Evolutionary conservation across 768 basidiomycete genomes (phyloP), one percentile per base, ranked within the genome.

Genomic region (Tylopilus sp.): DNA sequence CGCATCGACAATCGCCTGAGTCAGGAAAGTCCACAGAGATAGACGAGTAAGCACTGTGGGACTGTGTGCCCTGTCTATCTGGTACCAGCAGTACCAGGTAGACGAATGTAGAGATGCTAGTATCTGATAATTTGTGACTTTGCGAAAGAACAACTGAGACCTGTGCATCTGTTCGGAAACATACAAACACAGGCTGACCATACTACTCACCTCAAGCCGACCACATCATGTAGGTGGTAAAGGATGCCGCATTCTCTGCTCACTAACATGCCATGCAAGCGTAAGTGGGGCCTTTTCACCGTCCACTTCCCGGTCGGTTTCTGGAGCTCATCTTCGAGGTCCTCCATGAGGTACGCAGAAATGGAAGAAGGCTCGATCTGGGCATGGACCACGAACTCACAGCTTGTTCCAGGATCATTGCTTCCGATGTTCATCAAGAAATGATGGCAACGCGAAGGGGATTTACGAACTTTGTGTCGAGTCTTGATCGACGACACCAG

Each of bases 181-280:
- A n/a, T 21, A 19, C 12, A n/a, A 47, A n/a, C 49, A 28, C 29
- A 54, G 34, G 10, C 0, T 33, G 17, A 17, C 43, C 14, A 17
- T 10, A 1, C 14, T 11, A 46, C 75, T 24, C 55, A 89, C 86
- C 87, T 79, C 45, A 94, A 64, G 0, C 92, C 92, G 40, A 83
- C 76, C 0, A 84, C 82, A 21, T 85, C 79, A 25, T 75, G 76
- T 6, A 92, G 63, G 53, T 85, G 84, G 45, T 84, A 83, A 36
- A 92, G 68, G 31, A 92, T 70, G 3, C 89, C 93, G 64, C 93
- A 96, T 54, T 88, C 81, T 61, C 80, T 81, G 66, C 92, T 94
- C 43, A 94, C 62, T 1, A 92, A 64, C 10, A 94, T 72, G 10
- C 83, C 87, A 45, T 78, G 80, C 41, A 91, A 63, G 3, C 72